Evolutionary conservation across 306 rosid species (phyloP), one percentile per base, ranked within the genome.

Genomic region (Begonia peltatifolia): DNA sequence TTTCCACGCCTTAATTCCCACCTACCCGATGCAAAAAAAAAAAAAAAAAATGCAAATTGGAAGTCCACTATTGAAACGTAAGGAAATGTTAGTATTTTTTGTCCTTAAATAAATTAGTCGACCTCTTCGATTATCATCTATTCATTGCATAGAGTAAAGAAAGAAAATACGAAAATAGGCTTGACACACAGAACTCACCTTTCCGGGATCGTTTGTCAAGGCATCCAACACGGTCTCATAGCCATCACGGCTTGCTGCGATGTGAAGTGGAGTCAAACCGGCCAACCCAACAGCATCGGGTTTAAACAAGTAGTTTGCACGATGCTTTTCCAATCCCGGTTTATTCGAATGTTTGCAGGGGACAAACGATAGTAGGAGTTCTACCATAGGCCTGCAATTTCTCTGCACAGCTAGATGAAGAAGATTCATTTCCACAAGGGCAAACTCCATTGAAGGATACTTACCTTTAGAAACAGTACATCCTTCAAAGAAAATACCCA

Each of bases 191-290:
- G 38, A 30, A 30, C 9, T 61, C 71, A 88, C 96, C 96, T 62
- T 67, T 77, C 87, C 93, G 44, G 90, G 95, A 70, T 89, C 97
- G 66, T 82, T 75, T 0, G 83, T 84, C 59, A 89, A 82, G 10
- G 95, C 95, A 61, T 89, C 97, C 57, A 89, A 67, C 25, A 89
- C 71, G 42, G 62, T 68, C 67, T 82, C 95, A 1, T 53, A 82
- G 59, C 81, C 95, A 59, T 68, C 75, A 52, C 54, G 63, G 50
- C 93, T 65, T 16, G 97, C 92, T 14, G 85, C 92, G 47, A 84
- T 64, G 71, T 87, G 96, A 56, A 87, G 83, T 14, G 96, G 92
- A 54, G 97, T 89, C 79, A 89, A 66, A 41, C 93, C 89, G n/a
- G 77, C 71, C 11, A 87, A 90, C 46, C 95, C 97, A 22, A 55